Percentiles rank a stretch among this genome's conserved stretches.
Conservation (phyloP, 2,329 filamentous ascomycete species). For the Colletotrichum falcatum region DNA sequence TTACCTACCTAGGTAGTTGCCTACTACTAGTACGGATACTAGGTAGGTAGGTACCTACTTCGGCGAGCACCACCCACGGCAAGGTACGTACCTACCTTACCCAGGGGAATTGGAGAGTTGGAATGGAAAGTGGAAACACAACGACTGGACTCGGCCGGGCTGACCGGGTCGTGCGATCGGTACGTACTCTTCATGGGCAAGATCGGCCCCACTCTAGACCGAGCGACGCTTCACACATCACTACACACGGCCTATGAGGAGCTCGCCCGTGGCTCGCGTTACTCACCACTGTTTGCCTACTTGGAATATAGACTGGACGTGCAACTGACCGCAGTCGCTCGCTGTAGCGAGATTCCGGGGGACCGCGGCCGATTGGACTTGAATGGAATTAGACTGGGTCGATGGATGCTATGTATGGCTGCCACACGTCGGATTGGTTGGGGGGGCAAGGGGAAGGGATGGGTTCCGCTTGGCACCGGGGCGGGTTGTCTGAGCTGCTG, state of each 20-base stretch:
- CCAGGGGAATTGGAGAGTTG: neutral
- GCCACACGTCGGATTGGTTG: slow-evolving; percentile 4
- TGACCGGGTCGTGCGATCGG: slow-evolving; percentile 23
- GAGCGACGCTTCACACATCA: slow-evolving; percentile 38
- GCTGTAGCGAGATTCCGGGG: slow-evolving; percentile 14
- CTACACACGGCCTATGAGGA: slow-evolving; percentile 22
- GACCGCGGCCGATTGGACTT: slow-evolving; percentile 16
- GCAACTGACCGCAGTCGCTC: slow-evolving; percentile 5
- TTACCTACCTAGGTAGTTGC: too few species aligned
- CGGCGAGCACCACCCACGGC: too few species aligned
- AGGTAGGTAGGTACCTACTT: too few species aligned
- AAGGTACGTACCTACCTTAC: slow-evolving; percentile 5
- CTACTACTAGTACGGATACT: too few species aligned
- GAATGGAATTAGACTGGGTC: slow-evolving; percentile 13
- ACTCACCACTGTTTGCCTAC: slow-evolving; percentile 22
- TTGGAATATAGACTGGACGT: neutral
- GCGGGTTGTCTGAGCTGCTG: slow-evolving; percentile 18
- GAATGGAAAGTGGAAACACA: slow-evolving; percentile 18
- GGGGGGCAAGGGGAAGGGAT: slow-evolving; percentile 1
- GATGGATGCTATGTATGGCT: slow-evolving; percentile 16
- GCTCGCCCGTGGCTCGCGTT: slow-evolving; percentile 15
- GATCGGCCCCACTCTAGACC: slow-evolving; percentile 30
- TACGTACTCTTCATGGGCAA: slow-evolving; percentile 35
- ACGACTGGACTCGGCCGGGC: slow-evolving; percentile 35
- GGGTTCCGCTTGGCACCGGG: slow-evolving; percentile 5